Percentiles rank a stretch among this genome's conserved stretches.
These are phyloP conservation scores for Corymbia maculata DNA, from an alignment of 345 rosid genomes.

Conservation along the genomic window DNA sequence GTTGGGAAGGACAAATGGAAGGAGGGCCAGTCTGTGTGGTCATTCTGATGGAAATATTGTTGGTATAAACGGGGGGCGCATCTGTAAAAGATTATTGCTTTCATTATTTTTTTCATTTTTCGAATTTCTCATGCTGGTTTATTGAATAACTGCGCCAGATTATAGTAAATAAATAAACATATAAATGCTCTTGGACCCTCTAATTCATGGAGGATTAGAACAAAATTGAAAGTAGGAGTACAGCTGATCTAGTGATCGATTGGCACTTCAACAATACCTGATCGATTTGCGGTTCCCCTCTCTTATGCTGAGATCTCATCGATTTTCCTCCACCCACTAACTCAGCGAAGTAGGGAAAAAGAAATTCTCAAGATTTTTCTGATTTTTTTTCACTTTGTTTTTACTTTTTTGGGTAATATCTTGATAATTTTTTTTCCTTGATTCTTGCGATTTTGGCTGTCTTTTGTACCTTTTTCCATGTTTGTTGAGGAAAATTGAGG, in stretches of 20 bases:
- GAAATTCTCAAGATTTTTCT: neutral
- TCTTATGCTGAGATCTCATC: neutral
- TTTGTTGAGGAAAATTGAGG: neutral
- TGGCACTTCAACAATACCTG: neutral
- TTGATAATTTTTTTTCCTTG: neutral
- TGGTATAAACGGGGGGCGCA: neutral
- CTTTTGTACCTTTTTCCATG: neutral
- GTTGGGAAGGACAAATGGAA: neutral
- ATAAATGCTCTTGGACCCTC: neutral
- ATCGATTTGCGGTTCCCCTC: neutral
- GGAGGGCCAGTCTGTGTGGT: neutral
- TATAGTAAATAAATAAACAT: neutral
- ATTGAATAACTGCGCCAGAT: neutral
- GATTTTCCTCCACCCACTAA: neutral
- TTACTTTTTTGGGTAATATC: accelerated
- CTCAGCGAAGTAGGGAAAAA: neutral
- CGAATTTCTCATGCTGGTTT: neutral
- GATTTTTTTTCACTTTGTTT: neutral
- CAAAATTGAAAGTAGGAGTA: neutral
- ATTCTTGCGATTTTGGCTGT: neutral
- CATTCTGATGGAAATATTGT: neutral
- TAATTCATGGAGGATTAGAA: neutral
- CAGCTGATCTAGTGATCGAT: neutral
- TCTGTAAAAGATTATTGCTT: neutral
- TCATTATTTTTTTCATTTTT: accelerated